Conservation (phyloP, 1,284 basidiomycete species). For the Microbotryum scabiosae region DNA sequence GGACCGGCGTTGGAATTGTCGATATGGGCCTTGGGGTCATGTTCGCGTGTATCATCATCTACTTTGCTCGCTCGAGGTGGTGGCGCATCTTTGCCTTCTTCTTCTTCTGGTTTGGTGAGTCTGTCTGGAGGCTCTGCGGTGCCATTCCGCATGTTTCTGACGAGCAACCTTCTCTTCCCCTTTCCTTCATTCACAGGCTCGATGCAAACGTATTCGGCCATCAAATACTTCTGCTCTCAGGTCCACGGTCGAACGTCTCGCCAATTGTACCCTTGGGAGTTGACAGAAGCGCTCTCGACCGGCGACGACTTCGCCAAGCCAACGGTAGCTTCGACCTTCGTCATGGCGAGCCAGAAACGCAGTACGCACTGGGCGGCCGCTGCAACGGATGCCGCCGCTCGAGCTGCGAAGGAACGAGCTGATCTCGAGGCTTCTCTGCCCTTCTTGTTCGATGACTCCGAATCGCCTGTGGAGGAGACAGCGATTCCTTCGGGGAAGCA, state of each 20-base stretch:
- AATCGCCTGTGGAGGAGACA: neutral
- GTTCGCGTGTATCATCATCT: slow-evolving; percentile 9
- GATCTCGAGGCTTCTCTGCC: slow-evolving; percentile 10
- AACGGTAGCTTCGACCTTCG: neutral
- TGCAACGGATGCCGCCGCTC: neutral
- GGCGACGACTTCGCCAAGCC: slow-evolving; percentile 1
- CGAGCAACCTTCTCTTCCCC: no score
- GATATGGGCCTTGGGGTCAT: slow-evolving; percentile 9
- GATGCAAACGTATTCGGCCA: slow-evolving; percentile 15
- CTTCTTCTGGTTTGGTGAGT: slow-evolving; percentile 12
- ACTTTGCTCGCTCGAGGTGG: slow-evolving; percentile 3
- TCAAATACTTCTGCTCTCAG: slow-evolving; percentile 12
- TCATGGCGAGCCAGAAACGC: neutral
- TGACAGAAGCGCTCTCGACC: slow-evolving; percentile 2
- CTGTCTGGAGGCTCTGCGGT: neutral
- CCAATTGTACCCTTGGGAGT: slow-evolving; percentile 16
- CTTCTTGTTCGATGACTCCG: slow-evolving; percentile 11
- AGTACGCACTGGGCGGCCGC: no score
- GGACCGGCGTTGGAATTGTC: slow-evolving; percentile 6
- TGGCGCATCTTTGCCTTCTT: slow-evolving; percentile 7
- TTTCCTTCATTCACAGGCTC: neutral
- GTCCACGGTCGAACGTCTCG: slow-evolving; percentile 10
- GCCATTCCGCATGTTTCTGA: neutral
- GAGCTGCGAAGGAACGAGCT: neutral
- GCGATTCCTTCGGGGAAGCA: neutral